Conservation (phyloP, 2,329 filamentous ascomycete genomes). For the Sporothrix curviconia region DNA sequence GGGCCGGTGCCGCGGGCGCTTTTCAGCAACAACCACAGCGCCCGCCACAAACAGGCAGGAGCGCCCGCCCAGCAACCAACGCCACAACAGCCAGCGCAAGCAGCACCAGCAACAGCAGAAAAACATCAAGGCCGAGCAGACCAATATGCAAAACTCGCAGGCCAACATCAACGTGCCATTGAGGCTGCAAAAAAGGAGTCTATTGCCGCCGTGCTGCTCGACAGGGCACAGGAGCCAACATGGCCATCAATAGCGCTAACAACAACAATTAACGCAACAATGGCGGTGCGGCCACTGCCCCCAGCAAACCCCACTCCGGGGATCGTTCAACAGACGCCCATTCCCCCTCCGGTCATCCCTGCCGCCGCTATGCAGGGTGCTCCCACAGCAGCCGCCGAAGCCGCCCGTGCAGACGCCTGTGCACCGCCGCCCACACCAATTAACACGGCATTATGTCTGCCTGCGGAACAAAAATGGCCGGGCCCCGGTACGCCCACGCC, state of each 20-base stretch:
- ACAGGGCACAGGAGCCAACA: conserved; percentile 19
- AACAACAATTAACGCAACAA: no score
- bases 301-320: conserved; percentile 10
- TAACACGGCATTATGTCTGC: conserved; percentile 40
- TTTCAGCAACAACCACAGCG: conserved; percentile 5
- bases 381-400: conserved; percentile 21
- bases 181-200: conserved; percentile 42
- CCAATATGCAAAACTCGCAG: conserved; percentile 27
- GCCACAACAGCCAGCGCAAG: no score
- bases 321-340: conserved; percentile 19
- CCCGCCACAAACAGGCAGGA: conserved; percentile 10
- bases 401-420: conserved; percentile 21
- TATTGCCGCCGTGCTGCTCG: conserved; percentile 25
- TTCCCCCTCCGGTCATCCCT: conserved; percentile 20
- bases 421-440: conserved; percentile 35
- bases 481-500: conserved; percentile 46
- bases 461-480: conserved; percentile 31
- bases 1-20: conserved; percentile 15
- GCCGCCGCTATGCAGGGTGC: conserved; percentile 17
- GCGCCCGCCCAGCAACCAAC: conserved; percentile 4
- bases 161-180: conserved; percentile 37
- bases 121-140: conserved; percentile 26
- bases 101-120: conserved; percentile 19
- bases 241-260: conserved; percentile 10
- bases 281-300: background rate